phyloP scores from a whole-genome alignment of 2,329 filamentous ascomycete genomes.

The Penicillium sp. region DNA sequence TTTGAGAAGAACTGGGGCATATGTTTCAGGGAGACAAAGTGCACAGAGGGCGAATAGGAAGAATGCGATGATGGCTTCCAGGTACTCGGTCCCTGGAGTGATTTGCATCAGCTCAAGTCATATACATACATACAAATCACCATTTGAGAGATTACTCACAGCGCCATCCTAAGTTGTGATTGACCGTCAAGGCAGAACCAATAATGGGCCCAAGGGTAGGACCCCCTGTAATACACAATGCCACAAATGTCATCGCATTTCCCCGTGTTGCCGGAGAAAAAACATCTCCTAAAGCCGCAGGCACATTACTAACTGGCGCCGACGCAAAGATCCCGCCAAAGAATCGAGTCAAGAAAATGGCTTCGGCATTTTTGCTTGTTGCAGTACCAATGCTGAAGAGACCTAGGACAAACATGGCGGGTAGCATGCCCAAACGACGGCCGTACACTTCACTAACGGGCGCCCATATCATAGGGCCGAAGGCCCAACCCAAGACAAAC shows the following conservation, averaged over 20 bases:
- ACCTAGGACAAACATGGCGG: conserved; percentile 24
- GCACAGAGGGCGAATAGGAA: conserved; percentile 14
- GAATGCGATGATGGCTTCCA: conserved; percentile 41
- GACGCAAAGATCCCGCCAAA: conserved; percentile 49
- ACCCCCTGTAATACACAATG: conserved; percentile 37
- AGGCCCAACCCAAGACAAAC: conserved; percentile 5
- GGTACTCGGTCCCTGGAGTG: conserved; percentile 39
- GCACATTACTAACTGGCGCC: conserved; percentile 45
- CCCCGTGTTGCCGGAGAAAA: conserved; percentile 41
- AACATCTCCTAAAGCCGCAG: conserved; percentile 47
- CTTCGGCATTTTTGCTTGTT: conserved; percentile 36
- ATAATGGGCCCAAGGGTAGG: conserved; percentile 46
- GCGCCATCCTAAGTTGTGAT: conserved; percentile 43
- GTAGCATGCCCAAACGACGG: conserved; percentile 47
- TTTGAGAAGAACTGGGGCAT: conserved; percentile 41
- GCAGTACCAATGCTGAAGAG: conserved; percentile 44
- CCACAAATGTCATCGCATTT: conserved; percentile 34
- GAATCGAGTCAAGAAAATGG: conserved; percentile 45
- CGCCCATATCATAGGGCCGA: conserved; percentile 43
- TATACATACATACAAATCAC: not conserved
- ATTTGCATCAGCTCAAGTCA: not conserved
- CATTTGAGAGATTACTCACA: conserved; percentile 23
- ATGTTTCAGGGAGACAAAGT: conserved; percentile 40
- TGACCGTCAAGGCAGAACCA: conserved; percentile 39
- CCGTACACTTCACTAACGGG: conserved; percentile 49